Conservation (phyloP, 768 basidiomycete genomes). For the Suillus fuscotomentosus region DNA sequence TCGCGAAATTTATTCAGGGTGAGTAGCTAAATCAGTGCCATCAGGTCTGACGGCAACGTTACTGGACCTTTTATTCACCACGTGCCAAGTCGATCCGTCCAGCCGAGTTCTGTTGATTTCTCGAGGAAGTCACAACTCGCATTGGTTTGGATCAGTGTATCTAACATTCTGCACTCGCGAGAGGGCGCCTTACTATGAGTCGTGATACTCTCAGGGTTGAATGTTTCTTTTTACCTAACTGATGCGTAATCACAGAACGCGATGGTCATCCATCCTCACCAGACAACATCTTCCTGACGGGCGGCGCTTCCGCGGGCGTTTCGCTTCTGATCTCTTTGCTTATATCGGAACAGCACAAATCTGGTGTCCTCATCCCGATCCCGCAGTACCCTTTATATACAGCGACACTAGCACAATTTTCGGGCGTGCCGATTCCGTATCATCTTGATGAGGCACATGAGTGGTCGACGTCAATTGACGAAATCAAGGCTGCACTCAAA, state of each 20-base stretch:
- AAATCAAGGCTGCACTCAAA: constrained; percentile 65
- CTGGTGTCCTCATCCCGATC: constrained; percentile 91
- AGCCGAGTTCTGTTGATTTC: neutral
- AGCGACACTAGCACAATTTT: constrained; percentile 84
- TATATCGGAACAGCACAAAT: constrained; percentile 55
- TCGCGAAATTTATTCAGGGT: constrained; percentile 91
- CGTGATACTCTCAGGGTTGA: neutral
- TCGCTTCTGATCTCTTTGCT: constrained; percentile 81
- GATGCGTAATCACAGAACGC: constrained; percentile 53
- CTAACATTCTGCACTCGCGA: neutral
- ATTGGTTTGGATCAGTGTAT: neutral
- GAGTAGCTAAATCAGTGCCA: constrained; percentile 18
- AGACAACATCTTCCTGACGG: constrained; percentile 89
- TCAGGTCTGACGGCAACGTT: neutral
- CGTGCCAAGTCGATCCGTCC: neutral
- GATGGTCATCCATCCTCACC: constrained; percentile 87
- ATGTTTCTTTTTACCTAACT: neutral
- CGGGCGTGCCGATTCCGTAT: constrained; percentile 83
- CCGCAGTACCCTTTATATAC: constrained; percentile 99
- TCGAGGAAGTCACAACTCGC: neutral
- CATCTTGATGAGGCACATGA: constrained; percentile 78
- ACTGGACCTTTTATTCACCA: neutral
- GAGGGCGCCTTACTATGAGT: neutral
- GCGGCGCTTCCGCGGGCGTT: constrained; percentile 94
- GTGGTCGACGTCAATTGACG: constrained; percentile 78